phyloP scores from a whole-genome alignment of 2,329 filamentous ascomycete species.

The Juglanconis sp. region DNA sequence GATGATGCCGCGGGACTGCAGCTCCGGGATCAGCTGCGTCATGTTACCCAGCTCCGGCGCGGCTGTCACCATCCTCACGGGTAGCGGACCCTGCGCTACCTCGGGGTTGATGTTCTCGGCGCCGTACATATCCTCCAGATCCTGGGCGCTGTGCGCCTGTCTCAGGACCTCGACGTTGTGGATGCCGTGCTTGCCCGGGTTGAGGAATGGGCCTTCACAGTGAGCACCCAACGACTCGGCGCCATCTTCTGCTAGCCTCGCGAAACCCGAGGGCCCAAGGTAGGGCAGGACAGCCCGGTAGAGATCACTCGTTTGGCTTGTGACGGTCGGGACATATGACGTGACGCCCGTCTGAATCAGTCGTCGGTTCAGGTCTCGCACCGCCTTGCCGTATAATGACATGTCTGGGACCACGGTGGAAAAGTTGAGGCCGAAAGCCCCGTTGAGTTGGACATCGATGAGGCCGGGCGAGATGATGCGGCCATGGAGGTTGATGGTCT shows the following conservation, averaged over 20 bases:
- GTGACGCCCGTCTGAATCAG: constrained; percentile 77
- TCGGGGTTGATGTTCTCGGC: constrained; percentile 56
- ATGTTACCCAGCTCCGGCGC: constrained; percentile 78
- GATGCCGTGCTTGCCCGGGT: constrained; percentile 78
- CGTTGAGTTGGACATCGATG: constrained; percentile 90
- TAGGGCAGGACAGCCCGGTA: constrained; percentile 79
- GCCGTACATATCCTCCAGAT: constrained; percentile 72
- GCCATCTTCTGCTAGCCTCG: constrained; percentile 62
- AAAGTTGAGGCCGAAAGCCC: constrained; percentile 90
- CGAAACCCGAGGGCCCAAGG: constrained; percentile 66
- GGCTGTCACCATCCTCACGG: constrained; percentile 78
- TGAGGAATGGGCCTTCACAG: constrained; percentile 87
- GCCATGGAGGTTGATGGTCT: constrained; percentile 74
- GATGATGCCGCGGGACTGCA: constrained; percentile 64
- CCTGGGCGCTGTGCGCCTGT: constrained; percentile 58
- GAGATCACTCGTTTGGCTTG: constrained; percentile 74
- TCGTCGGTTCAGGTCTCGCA: constrained; percentile 64
- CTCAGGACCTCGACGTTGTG: constrained; percentile 74
- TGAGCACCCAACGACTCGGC: constrained; percentile 88
- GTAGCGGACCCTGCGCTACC: constrained; percentile 33
- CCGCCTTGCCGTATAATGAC: constrained; percentile 64
- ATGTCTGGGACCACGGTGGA: constrained; percentile 67
- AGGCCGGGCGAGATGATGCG: constrained; percentile 82
- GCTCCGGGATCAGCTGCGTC: constrained; percentile 62
- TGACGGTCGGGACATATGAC: constrained; percentile 78